Evolutionary conservation across 352 stramenopile genomes (phyloP), one percentile per base, ranked within the genome.

Genomic region (Pseudoperonospora humuli): DNA sequence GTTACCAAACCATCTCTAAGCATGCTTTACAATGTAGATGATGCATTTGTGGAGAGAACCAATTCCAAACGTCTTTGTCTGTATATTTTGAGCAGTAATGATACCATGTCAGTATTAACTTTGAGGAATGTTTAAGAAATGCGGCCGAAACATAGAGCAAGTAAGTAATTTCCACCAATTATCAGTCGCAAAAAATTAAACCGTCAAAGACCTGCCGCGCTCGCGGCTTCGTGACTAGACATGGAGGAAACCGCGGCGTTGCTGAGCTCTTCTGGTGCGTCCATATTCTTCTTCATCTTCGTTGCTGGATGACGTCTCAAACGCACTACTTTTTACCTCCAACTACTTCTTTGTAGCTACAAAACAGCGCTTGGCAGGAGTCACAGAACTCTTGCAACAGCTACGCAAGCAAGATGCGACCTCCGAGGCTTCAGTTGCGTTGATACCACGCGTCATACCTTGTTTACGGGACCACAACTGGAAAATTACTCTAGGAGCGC

Each of bases 381-480:
- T 91, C 27, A 77, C 63, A 5, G 57, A 60, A 9, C 57, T 90
- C 17, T 59, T 81, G 29, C 60, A 77, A 23, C 40, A 67, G 24
- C 59, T 88, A 7, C 58, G 54, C 1, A 35, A 42, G 1, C 38
- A 72, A 14, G 42, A 60, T 0, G 60, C 28, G 15, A 27, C 52
- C n/a, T 31, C 27, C 7, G 73, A 83, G 9, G 49, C 57, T 19
- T 68, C 80, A n/a, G 48, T 60, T 25, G 35, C 53, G 18, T 45
- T 90, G 5, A 41, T 90, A 0, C 51, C 73, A 15, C 64, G 75
- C 18, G 63, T 88, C 1, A 41, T 88, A 40, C 63, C 64, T n/a
- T 89, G 76, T 54, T 58, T 93, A 38, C 63, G 70, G 33, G 81
- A 91, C 47, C 72, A 91, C 62, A 93, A 93, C 62, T 82, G 78